Percentiles rank a stretch among this genome's conserved stretches.
These are phyloP conservation scores for Alternaria conjuncta DNA, from an alignment of 2,329 filamentous ascomycete species.

Conservation along the genomic window DNA sequence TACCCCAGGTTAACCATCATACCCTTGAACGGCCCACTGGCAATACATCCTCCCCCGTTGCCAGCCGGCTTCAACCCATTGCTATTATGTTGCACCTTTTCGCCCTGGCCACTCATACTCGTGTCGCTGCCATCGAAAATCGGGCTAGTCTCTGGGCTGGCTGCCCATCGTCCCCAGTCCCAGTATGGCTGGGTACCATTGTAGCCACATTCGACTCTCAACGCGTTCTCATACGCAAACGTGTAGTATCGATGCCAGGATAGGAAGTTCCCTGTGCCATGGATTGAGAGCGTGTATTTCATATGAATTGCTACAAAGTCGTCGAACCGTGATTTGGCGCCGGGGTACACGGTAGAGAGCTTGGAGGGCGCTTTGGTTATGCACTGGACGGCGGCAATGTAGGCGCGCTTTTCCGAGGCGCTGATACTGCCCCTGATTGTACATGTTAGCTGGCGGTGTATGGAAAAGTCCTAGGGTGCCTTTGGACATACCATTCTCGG, in stretches of 20 bases:
- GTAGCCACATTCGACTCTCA: constrained; percentile 54
- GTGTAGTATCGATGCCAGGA: constrained; percentile 54
- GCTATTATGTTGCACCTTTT: constrained; percentile 34
- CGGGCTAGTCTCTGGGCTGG: constrained; percentile 56
- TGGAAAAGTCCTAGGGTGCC: neutral
- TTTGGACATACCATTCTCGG: constrained; percentile 34
- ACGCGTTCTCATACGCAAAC: constrained; percentile 51
- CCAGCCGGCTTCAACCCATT: constrained; percentile 52
- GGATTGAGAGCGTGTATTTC: constrained; percentile 44
- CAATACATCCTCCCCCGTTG: constrained; percentile 63
- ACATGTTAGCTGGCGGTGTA: constrained; percentile 2
- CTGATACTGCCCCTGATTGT: constrained; percentile 36
- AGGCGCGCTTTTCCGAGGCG: constrained; percentile 40
- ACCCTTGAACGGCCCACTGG: constrained; percentile 57
- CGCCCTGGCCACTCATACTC: constrained; percentile 57
- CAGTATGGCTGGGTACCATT: constrained; percentile 57
- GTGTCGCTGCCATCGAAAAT: constrained; percentile 65
- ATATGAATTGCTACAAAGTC: constrained; percentile 48
- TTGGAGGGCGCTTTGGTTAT: constrained; percentile 35
- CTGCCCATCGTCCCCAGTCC: constrained; percentile 59
- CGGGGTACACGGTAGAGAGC: constrained; percentile 33
- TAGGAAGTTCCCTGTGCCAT: constrained; percentile 46
- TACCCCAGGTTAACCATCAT: constrained; percentile 43
- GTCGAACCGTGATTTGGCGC: constrained; percentile 44
- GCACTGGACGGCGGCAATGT: constrained; percentile 48